A percentile compares a stretch with the other conserved stretches of the same genome.
Conservation (phyloP, 2,329 filamentous ascomycete species). For the Parastagonospora nodorum region DNA sequence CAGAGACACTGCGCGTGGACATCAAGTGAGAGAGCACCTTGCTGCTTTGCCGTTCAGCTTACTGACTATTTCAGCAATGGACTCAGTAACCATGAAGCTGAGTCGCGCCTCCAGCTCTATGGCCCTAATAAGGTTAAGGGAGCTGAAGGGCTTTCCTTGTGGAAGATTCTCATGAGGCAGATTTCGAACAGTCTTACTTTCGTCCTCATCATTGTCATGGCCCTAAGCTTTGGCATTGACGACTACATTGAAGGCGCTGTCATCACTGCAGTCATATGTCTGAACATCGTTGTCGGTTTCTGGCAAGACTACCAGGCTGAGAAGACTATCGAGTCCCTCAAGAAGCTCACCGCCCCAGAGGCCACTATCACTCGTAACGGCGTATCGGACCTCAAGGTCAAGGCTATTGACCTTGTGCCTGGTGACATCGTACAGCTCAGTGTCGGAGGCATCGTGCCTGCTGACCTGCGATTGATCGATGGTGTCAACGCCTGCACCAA, state of each 20-base stretch:
- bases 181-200: slow-evolving; percentile 77
- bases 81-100: slow-evolving; percentile 66
- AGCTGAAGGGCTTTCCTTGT: slow-evolving; percentile 72
- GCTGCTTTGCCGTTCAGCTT: not conserved
- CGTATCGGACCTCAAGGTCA: slow-evolving; percentile 40
- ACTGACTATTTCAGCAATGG: slow-evolving; percentile 57
- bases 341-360: slow-evolving; percentile 47
- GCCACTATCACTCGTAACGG: slow-evolving; percentile 46
- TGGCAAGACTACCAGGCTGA: slow-evolving; percentile 57
- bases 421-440: slow-evolving; percentile 47
- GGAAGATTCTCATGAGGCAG: slow-evolving; percentile 77
- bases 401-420: slow-evolving; percentile 45
- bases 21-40: slow-evolving; percentile 33
- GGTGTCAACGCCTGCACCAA: slow-evolving; percentile 78
- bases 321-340: slow-evolving; percentile 49
- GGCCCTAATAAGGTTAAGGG: slow-evolving; percentile 74
- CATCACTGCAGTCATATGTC: slow-evolving; percentile 66
- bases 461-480: slow-evolving; percentile 66
- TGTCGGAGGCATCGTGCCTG: slow-evolving; percentile 67
- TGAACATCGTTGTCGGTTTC: slow-evolving; percentile 69
- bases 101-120: slow-evolving; percentile 67
- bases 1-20: slow-evolving; percentile 43
- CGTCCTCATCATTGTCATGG: slow-evolving; percentile 75
- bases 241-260: slow-evolving; percentile 69
- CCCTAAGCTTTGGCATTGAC: slow-evolving; percentile 65